phyloP scores from a whole-genome alignment of 345 rosid genomes.

The Acer yangbiense region DNA sequence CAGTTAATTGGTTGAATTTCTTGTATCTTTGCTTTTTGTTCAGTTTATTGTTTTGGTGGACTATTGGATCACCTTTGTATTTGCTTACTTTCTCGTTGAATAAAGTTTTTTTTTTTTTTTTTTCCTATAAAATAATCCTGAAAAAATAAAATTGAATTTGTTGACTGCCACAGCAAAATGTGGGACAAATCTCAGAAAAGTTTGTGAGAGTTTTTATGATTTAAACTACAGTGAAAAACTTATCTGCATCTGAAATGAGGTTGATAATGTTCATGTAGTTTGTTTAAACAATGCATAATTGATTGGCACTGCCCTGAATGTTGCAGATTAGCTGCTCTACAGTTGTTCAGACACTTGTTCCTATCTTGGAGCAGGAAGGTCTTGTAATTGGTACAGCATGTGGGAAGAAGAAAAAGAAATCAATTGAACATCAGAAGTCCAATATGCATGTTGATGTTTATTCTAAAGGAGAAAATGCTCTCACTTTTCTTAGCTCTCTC shows the following conservation, averaged over 20 bases:
- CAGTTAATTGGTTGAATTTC: neutral
- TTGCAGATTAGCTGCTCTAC: slow-evolving; percentile 69
- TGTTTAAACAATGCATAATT: neutral
- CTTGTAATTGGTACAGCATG: slow-evolving; percentile 29
- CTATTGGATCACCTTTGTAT: neutral
- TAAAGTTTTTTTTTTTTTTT: neutral
- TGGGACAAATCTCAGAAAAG: neutral
- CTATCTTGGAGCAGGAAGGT: slow-evolving; percentile 43
- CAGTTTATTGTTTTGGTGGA: neutral
- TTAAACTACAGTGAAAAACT: neutral
- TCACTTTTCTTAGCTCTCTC: slow-evolving; percentile 62
- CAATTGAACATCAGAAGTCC: slow-evolving; percentile 30
- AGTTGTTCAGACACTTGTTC: slow-evolving; percentile 55
- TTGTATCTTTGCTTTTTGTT: neutral
- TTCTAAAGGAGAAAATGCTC: slow-evolving; percentile 45
- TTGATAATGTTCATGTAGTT: slow-evolving; percentile 13
- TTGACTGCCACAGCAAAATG: neutral
- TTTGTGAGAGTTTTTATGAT: slow-evolving; percentile 5
- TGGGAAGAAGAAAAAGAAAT: slow-evolving; percentile 65
- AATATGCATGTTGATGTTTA: slow-evolving; percentile 27
- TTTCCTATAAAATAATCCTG: no score
- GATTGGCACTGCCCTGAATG: slow-evolving; percentile 21
- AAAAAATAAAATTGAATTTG: slow-evolving; percentile 6
- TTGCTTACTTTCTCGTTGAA: neutral
- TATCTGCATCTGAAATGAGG: neutral